A percentile compares a stretch with the other conserved stretches of the same genome.
Conservation (phyloP, 2,329 filamentous ascomycete species). For the Neocatenulostroma microsporum region DNA sequence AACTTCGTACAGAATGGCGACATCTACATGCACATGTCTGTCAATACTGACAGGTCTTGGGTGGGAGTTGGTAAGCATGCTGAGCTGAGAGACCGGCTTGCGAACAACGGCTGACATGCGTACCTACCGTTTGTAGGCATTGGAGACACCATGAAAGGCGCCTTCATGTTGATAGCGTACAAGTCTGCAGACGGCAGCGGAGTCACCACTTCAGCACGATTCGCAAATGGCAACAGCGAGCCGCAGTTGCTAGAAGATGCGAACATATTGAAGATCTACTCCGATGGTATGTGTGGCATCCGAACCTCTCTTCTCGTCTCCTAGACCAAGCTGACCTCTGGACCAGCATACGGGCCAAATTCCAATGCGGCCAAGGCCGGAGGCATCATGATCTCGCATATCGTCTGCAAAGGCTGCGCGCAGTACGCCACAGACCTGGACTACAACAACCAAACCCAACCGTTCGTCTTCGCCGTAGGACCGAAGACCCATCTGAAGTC, state of each 20-base stretch:
- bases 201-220: constrained; percentile 32
- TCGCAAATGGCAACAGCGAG: constrained; percentile 29
- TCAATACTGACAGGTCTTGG: constrained; percentile 34
- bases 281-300: too few relatives aligned
- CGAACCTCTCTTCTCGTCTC: too few relatives aligned
- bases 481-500: constrained; percentile 23
- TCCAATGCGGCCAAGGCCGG: constrained; percentile 11
- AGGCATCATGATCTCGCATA: constrained; percentile 23
- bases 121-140: constrained; percentile 30
- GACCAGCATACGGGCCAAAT: constrained; percentile 28
- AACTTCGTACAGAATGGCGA: constrained; percentile 23
- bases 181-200: constrained; percentile 26
- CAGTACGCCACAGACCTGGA: constrained; percentile 32
- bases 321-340: too few relatives aligned
- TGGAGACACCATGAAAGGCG: constrained; percentile 35
- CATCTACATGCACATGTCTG: constrained; percentile 26
- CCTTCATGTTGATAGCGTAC: constrained; percentile 41
- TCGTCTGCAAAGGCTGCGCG: constrained; percentile 34
- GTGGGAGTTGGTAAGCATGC: constrained; percentile 19
- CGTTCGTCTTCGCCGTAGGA: constrained; percentile 39
- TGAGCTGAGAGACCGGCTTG: too few relatives aligned
- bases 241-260: constrained; percentile 26
- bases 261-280: constrained; percentile 26
- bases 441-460: constrained; percentile 23
- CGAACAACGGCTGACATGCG: too few relatives aligned